These are phyloP conservation scores for Leersia perrieri DNA, from an alignment of 176 grass and related monocot species.

Conservation along the genomic window DNA sequence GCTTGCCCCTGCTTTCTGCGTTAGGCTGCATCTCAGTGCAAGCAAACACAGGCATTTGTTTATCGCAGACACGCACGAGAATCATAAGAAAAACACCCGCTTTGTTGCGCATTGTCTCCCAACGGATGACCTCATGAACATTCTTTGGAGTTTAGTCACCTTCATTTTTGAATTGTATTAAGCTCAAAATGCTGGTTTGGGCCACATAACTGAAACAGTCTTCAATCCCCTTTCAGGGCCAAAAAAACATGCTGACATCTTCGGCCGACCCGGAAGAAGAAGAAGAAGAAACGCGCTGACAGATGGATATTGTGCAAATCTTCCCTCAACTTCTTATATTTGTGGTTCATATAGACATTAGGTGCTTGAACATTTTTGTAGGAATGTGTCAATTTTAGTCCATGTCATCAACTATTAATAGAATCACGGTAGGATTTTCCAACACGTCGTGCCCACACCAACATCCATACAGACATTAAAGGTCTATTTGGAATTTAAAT, in stretches of 20 bases:
- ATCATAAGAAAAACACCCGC: background rate
- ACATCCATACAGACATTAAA: no score
- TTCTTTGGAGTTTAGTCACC: background rate
- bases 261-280: no score
- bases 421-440: no score
- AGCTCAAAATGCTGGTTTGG: background rate
- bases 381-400: background rate
- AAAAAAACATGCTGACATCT: no score
- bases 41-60: background rate
- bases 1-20: background rate
- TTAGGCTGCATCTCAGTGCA: background rate
- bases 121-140: background rate
- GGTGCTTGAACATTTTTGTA: background rate
- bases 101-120: conserved; percentile 1
- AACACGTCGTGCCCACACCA: no score
- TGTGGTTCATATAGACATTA: background rate
- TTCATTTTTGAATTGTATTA: background rate
- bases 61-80: background rate
- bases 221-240: background rate
- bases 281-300: background rate
- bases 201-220: background rate
- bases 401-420: background rate
- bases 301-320: background rate
- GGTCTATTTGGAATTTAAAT: no score
- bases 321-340: background rate